Evolutionary conservation across 2,329 filamentous ascomycete species (phyloP).

Genomic region (Xylariaceae sp.): DNA sequence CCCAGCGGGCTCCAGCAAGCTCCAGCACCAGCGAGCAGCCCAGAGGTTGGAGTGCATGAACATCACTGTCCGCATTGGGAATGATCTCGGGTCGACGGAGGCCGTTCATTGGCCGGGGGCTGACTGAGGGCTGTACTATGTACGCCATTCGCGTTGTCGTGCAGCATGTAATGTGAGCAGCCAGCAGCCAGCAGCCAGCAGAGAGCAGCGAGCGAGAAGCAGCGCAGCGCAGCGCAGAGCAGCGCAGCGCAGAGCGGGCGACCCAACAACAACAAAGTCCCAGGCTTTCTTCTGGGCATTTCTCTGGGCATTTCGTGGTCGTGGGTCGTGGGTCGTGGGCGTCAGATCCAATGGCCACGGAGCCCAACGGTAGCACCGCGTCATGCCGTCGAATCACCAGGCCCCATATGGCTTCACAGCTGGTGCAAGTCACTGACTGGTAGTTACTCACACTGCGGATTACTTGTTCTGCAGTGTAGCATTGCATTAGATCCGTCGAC

Average conservation of each 20-base stretch:
- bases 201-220: no score
- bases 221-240: neutral
- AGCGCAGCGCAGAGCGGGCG: neutral
- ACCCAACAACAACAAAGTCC: conserved; percentile 4
- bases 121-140: no score
- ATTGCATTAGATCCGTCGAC: conserved; percentile 6
- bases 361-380: conserved; percentile 6
- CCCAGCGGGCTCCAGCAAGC: no score
- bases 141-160: conserved; percentile 1
- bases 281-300: neutral
- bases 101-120: conserved; percentile 3
- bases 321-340: neutral
- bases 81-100: neutral
- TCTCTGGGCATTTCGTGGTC: no score
- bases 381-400: conserved; percentile 12
- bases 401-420: conserved; percentile 1
- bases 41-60: conserved; percentile 12
- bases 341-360: neutral
- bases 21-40: no score
- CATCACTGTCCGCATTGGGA: conserved; percentile 9
- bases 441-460: neutral
- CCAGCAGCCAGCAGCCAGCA: neutral
- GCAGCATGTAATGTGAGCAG: neutral
- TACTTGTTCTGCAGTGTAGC: conserved; percentile 5
- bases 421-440: no score